phyloP scores from a whole-genome alignment of 306 rosid genomes.

The Quercus gilva region DNA sequence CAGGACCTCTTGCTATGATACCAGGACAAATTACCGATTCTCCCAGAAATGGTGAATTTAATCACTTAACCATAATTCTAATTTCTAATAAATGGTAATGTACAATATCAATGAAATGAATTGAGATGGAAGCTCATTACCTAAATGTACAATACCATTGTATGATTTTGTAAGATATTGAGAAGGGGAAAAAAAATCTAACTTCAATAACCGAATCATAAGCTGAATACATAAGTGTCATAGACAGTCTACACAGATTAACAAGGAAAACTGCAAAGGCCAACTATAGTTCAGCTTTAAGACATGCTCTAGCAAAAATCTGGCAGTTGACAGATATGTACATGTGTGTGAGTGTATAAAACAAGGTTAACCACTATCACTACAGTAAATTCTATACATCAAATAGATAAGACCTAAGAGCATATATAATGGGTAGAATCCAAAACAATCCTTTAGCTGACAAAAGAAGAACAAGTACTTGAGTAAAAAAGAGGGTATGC shows the following conservation, averaged over 20 bases:
- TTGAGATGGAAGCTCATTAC: not conserved
- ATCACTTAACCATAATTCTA: no score
- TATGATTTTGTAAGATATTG: not conserved
- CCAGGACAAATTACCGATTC: no score
- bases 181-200: not conserved
- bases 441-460: not conserved
- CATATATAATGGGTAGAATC: not conserved
- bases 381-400: not conserved
- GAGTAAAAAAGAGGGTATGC: constrained; percentile 2
- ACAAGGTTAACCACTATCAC: not conserved
- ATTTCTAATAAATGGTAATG: not conserved
- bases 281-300: not conserved
- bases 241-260: not conserved
- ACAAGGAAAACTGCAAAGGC: not conserved
- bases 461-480: not conserved
- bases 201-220: not conserved
- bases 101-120: not conserved
- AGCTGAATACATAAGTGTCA: not conserved
- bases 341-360: no score
- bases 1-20: no score
- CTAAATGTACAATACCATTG: not conserved
- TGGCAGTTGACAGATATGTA: not conserved
- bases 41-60: no score
- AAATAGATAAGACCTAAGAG: constrained; percentile 8
- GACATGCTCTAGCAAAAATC: not conserved